These are phyloP conservation scores for Firmiana major DNA, from an alignment of 345 rosid species.

Conservation along the genomic window DNA sequence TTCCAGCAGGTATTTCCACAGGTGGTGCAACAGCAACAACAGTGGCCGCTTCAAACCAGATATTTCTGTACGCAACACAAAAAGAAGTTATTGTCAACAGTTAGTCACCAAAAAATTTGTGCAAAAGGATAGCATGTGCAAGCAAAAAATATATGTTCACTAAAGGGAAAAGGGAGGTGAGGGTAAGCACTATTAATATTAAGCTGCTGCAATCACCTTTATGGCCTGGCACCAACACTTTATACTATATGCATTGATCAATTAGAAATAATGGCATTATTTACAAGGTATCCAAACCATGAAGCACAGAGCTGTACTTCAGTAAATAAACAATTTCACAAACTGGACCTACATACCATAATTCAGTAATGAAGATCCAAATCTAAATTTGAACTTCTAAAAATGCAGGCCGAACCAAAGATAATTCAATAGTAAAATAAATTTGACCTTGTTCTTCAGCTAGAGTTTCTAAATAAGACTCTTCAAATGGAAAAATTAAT, in stretches of 20 bases:
- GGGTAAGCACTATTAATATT: neutral
- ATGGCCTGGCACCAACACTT: neutral
- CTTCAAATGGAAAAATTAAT: conserved; percentile 14
- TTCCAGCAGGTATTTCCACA: conserved; percentile 83
- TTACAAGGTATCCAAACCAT: neutral
- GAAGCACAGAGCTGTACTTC: neutral
- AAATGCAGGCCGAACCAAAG: conserved; percentile 1
- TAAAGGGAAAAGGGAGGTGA: neutral
- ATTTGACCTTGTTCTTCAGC: neutral
- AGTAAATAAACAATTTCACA: neutral
- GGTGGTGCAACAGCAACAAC: conserved; percentile 98
- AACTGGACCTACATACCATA: neutral
- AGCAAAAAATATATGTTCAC: neutral
- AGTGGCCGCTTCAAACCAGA: conserved; percentile 99
- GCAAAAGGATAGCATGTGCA: neutral
- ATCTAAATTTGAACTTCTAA: neutral
- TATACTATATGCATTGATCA: neutral
- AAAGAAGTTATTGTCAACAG: conserved; percentile 13
- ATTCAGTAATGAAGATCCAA: neutral
- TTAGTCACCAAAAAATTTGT: neutral
- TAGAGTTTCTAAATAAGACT: neutral
- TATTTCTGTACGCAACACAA: conserved; percentile 46
- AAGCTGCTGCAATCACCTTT: neutral
- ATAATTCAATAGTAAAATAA: neutral
- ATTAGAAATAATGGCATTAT: neutral